Evolutionary conservation across 1,139 yeast genomes (phyloP), one percentile per base, ranked within the genome.

Genomic region (Blastobotrys buckinghamii): DNA sequence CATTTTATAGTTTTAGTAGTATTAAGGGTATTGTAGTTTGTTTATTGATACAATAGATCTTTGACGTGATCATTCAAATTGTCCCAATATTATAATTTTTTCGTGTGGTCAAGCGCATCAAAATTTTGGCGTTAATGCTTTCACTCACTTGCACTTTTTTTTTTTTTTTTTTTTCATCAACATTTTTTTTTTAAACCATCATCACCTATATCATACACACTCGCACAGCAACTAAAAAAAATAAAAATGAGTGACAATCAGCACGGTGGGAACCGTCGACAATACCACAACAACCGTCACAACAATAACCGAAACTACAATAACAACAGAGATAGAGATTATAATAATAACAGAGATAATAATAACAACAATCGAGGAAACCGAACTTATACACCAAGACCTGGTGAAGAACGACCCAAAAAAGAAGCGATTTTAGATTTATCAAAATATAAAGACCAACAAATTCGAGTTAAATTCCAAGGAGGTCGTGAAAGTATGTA

Each of bases 361-460:
- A 22, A 22, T 22, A 15, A 40, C 35, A 40, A 38, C 13, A 29
- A 44, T 35, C 17, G 41, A 37, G 35, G 46, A 22, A 37, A 46
- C 20, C 47, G 50, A 16, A 49, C 36, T 39, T 47, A 55, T 57
- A 53, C 55, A 33, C 61, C 68, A 10, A 63, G 69, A 55, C 62
- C 69, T 9, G 71, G 66, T 58, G 74, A 61, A 54, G 89, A 82
- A 60, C 81, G 90, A 12, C 96, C 96, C 32, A 84, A 83, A 70
- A 82, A 87, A 67, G 97, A 90, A 56, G 95, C 96, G 27, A 88
- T 90, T 56, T 72, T 89, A 54, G 94, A 90, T 64, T 74, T 92
- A 55, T 79, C 82, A 55, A 84, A 82, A 61, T 87, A 86, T 64
- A 79, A 81, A 60, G 94, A 87, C 64, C 75, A 84, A 57, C 69